phyloP scores from a whole-genome alignment of 768 basidiomycete genomes.

The Holtermanniella nyarrowii region DNA sequence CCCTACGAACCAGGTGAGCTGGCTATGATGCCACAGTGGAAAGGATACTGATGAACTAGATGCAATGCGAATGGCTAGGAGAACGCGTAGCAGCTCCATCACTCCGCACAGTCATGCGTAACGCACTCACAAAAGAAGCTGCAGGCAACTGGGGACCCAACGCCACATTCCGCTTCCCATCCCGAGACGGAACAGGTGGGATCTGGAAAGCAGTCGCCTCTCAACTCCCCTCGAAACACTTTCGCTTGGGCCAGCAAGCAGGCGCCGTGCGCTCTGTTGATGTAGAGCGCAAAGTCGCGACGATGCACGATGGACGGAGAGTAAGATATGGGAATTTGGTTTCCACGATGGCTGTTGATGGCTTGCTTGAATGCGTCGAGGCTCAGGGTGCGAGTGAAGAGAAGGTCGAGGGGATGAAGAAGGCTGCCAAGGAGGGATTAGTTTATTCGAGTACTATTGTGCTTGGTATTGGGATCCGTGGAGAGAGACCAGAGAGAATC shows the following conservation, averaged over 20 bases:
- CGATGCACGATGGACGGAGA: conserved; percentile 34
- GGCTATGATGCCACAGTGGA: not conserved
- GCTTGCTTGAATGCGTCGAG: conserved; percentile 30
- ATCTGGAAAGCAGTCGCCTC: conserved; percentile 43
- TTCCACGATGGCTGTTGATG: conserved; percentile 40
- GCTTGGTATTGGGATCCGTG: conserved; percentile 42
- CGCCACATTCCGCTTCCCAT: conserved; percentile 43
- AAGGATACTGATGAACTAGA: conserved; percentile 15
- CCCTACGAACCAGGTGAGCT: conserved; percentile 35
- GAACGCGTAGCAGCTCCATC: conserved; percentile 43
- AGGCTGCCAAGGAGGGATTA: conserved; percentile 26
- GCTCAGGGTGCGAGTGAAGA: conserved; percentile 14
- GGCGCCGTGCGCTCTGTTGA: conserved; percentile 31
- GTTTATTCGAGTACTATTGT: conserved; percentile 42
- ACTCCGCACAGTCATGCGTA: conserved; percentile 40
- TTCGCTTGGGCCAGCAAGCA: conserved; percentile 26
- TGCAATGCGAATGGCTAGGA: conserved; percentile 45
- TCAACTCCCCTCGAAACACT: conserved; percentile 23
- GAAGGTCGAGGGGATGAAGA: conserved; percentile 6
- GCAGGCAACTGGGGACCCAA: conserved; percentile 43
- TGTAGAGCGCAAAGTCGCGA: conserved; percentile 29
- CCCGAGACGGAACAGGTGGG: conserved; percentile 41
- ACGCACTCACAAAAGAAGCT: conserved; percentile 39
- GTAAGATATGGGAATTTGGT: conserved; percentile 38
- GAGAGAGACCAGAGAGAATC: conserved; percentile 38